Evolutionary conservation across 1,284 basidiomycete genomes (phyloP).

Genomic region (Sporisorium scitamineum): DNA sequence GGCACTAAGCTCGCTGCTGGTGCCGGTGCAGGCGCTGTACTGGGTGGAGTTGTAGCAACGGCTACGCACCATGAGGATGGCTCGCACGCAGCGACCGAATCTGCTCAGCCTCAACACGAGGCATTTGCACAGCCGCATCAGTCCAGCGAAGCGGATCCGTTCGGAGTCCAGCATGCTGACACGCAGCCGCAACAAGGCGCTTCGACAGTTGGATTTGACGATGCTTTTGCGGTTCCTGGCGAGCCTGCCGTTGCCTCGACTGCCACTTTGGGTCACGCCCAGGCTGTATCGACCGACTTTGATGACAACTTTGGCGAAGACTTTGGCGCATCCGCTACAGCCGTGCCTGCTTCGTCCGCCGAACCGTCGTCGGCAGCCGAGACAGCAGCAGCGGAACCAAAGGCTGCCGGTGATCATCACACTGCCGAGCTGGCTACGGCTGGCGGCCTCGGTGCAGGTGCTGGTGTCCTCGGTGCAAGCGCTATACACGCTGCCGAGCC

Average conservation of each 20-base stretch:
- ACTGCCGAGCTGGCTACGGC: constrained; percentile 18
- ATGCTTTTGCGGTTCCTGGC: constrained; percentile 75
- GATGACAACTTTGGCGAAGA: constrained; percentile 67
- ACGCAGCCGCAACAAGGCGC: constrained; percentile 13
- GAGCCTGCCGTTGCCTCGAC: constrained; percentile 56
- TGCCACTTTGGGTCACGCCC: constrained; percentile 37
- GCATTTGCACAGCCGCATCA: constrained; percentile 13
- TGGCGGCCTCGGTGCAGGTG: constrained; percentile 21
- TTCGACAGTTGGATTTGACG: constrained; percentile 69
- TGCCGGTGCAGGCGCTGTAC: constrained; percentile 60
- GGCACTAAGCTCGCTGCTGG: constrained; percentile 61
- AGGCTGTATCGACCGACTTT: constrained; percentile 29
- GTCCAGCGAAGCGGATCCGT: constrained; percentile 45
- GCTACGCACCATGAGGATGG: constrained; percentile 42
- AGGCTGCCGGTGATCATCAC: constrained; percentile 65
- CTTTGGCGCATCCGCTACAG: constrained; percentile 47
- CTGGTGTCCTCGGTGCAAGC: constrained; percentile 12
- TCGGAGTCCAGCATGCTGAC: constrained; percentile 43
- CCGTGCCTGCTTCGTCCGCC: constrained; percentile 10
- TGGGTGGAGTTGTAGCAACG: constrained; percentile 64
- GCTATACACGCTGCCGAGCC: constrained; percentile 17
- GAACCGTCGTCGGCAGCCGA: neutral
- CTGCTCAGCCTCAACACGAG: neutral
- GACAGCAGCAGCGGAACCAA: constrained; percentile 34
- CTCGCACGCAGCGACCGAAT: constrained; percentile 1